These are phyloP conservation scores for Fusarium solani-melongenae DNA, from an alignment of 2,329 filamentous ascomycete species.

Conservation along the genomic window DNA sequence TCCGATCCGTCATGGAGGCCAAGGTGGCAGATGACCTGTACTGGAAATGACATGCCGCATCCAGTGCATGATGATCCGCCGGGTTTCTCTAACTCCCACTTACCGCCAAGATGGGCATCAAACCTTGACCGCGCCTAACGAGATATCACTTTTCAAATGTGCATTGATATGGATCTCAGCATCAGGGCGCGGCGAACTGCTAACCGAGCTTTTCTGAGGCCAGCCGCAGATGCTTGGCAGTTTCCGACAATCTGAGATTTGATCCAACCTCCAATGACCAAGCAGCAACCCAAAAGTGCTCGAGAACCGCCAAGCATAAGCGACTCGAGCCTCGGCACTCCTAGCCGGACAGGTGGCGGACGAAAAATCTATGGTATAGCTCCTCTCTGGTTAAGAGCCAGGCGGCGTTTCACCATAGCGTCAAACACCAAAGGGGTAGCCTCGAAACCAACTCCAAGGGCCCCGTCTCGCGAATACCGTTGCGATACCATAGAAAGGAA, in stretches of 20 bases:
- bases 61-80: conserved; percentile 17
- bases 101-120: conserved; percentile 32
- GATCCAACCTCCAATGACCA: conserved; percentile 25
- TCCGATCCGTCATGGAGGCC: conserved; percentile 69
- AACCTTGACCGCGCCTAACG: conserved; percentile 26
- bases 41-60: conserved; percentile 61
- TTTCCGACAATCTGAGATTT: conserved; percentile 8
- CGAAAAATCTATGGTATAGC: conserved; percentile 20
- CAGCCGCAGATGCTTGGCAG: conserved; percentile 10
- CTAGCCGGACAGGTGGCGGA: conserved; percentile 26
- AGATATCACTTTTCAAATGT: conserved; percentile 14
- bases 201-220: conserved; percentile 26
- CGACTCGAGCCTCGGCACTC: conserved; percentile 7
- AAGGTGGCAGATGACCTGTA: conserved; percentile 65
- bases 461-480: conserved; percentile 13
- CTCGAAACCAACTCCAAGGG: background rate
- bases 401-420: conserved; percentile 34
- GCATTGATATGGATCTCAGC: conserved; percentile 25
- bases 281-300: conserved; percentile 11
- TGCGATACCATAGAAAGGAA: conserved; percentile 26
- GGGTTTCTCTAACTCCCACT: conserved; percentile 8
- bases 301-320: conserved; percentile 23
- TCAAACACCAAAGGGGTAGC: conserved; percentile 15
- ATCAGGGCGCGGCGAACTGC: conserved; percentile 18
- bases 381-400: conserved; percentile 23